Percentiles rank a stretch among this genome's conserved stretches.
phyloP scores from a whole-genome alignment of 2,329 filamentous ascomycete genomes.

The Macrophomina tecta region DNA sequence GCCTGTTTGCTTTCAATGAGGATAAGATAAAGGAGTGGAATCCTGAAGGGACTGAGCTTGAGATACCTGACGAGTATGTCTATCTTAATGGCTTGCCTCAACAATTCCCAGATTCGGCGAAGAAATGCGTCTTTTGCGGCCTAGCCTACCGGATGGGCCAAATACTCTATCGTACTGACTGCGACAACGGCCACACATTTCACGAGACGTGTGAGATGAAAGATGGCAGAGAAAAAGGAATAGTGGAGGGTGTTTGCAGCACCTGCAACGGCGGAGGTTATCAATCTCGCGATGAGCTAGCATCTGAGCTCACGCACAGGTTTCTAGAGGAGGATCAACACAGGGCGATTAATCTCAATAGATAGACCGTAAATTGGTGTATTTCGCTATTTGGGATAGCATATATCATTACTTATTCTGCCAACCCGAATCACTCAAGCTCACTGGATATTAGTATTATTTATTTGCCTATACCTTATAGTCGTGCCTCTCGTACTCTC shows the following conservation, averaged over 20 bases:
- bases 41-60: background rate
- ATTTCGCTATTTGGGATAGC: too few relatives aligned
- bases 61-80: background rate
- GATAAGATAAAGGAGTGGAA: background rate
- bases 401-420: too few relatives aligned
- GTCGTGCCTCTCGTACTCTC: too few relatives aligned
- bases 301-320: too few relatives aligned
- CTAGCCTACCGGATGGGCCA: background rate
- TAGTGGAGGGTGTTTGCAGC: background rate
- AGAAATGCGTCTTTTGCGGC: background rate
- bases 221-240: background rate
- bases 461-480: too few relatives aligned
- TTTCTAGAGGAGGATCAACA: too few relatives aligned
- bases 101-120: background rate
- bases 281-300: background rate
- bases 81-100: background rate
- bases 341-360: too few relatives aligned
- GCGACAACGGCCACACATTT: background rate
- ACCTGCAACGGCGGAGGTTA: background rate
- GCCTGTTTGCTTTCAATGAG: too few relatives aligned
- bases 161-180: background rate
- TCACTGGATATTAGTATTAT: too few relatives aligned
- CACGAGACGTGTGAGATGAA: constrained; percentile 1
- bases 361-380: too few relatives aligned
- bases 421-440: too few relatives aligned